Evolutionary conservation across 768 basidiomycete genomes (phyloP), one percentile per base, ranked within the genome.

Genomic region (Dictyophora rubrovolvata): DNA sequence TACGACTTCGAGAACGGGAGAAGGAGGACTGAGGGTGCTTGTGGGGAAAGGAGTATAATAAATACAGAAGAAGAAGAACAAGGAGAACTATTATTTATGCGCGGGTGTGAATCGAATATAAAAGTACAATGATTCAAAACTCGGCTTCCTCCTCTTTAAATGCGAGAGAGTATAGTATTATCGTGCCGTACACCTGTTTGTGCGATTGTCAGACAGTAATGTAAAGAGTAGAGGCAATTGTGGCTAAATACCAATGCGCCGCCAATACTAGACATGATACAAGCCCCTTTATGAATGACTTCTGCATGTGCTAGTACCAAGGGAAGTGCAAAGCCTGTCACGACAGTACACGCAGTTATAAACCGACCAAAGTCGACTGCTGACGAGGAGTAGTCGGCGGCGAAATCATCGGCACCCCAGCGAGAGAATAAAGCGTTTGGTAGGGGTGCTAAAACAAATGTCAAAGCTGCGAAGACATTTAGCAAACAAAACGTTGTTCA

Each of bases 391-490:
- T 48, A 50, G 61, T 85, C 86, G 34, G 85, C 75, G 1, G 87
- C 81, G 69, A 94, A 87, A 65, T 97, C 93, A 69, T 96, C 94
- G 11, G 79, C 79, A 53, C 87, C 90, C 71, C 93, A 96, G 70
- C 93, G 86, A n/a, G 91, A 77, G 70, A 93, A 98, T 50, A 98
- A 67, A 14, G 92, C 89, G 68, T 99, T 99, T 3, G 96, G 96
- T 18, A 98, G 76, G 21, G 96, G 96, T 1, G 96, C 96, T 65
- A 97, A 78, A 35, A 97, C 89, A 71, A 98, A 99, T 18, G 86
- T 94, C 61, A 96, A 73, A 10, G 96, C 96, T 97, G 35, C 62
- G 48, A 48, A 23, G 14, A 9, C 54, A 18, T 33, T 51, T 16
- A 62, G 37, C 11, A 48, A 37, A 7, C 37, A 18, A 35, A 48